These are phyloP conservation scores for Yamadazyma endophytica DNA, from an alignment of 805 yeast species.

Conservation along the genomic window DNA sequence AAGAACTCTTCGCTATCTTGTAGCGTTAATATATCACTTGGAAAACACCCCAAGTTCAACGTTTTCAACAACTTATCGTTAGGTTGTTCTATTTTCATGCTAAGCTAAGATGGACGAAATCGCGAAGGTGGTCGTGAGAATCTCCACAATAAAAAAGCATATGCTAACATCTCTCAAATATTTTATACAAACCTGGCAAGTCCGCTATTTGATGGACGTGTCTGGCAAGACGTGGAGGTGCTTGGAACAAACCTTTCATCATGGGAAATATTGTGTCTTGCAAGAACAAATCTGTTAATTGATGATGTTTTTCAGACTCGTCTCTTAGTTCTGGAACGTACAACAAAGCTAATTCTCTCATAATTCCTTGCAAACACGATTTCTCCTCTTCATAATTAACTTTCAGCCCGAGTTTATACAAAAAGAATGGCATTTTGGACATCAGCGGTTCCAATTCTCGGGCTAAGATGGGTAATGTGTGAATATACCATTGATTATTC, in stretches of 20 bases:
- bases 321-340: conserved; percentile 59
- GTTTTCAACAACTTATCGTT: conserved; percentile 22
- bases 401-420: conserved; percentile 55
- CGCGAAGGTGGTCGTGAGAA: neutral
- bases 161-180: conserved; percentile 81
- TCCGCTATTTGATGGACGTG: conserved; percentile 83
- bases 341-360: conserved; percentile 65
- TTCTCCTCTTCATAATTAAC: conserved; percentile 68
- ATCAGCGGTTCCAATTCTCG: conserved; percentile 60
- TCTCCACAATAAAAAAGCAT: neutral
- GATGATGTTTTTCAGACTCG: conserved; percentile 19
- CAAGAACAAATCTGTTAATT: conserved; percentile 26
- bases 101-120: neutral
- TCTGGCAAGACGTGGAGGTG: conserved; percentile 47
- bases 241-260: conserved; percentile 59
- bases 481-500: conserved; percentile 33
- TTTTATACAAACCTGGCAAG: conserved; percentile 83
- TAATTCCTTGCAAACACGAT: conserved; percentile 60
- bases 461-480: conserved; percentile 63
- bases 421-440: conserved; percentile 60
- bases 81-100: conserved; percentile 23
- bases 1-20: conserved; percentile 31
- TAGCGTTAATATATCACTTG: conserved; percentile 26
- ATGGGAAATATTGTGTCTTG: conserved; percentile 65
- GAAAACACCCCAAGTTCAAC: conserved; percentile 35